phyloP scores from a whole-genome alignment of 2,329 filamentous ascomycete genomes.

The Colletotrichum sp. region DNA sequence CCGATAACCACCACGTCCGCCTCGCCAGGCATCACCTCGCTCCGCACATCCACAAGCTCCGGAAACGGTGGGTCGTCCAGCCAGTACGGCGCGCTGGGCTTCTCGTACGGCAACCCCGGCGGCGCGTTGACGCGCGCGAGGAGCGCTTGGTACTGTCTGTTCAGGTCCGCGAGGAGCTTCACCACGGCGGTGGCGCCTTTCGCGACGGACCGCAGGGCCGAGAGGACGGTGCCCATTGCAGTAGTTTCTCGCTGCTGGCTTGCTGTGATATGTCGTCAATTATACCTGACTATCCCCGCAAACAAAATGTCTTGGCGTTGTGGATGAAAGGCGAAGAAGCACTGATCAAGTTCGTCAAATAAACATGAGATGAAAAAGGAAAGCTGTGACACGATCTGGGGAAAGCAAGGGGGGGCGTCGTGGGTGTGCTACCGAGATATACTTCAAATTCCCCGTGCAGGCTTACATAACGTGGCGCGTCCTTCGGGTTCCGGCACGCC shows the following conservation, averaged over 20 bases:
- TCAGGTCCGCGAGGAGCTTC: constrained; percentile 30
- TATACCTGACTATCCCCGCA: neutral
- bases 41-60: constrained; percentile 39
- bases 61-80: constrained; percentile 46
- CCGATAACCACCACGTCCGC: constrained; percentile 59
- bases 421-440: neutral
- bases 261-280: neutral
- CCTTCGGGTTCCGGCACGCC: neutral
- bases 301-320: neutral
- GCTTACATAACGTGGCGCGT: constrained; percentile 9
- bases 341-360: neutral
- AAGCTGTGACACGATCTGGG: neutral
- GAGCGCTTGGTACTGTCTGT: constrained; percentile 29
- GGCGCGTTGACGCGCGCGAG: constrained; percentile 32
- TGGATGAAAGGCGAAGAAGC: neutral
- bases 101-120: constrained; percentile 45
- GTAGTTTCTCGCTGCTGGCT: too few species aligned
- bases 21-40: constrained; percentile 35
- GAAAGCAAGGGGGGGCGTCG: neutral
- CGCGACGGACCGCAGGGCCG: constrained; percentile 25
- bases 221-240: constrained; percentile 38
- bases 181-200: constrained; percentile 27
- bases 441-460: neutral
- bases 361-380: neutral
- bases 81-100: constrained; percentile 52